Conservation (phyloP, 202 grass and related monocot species). For the Eragrostis tef region DNA sequence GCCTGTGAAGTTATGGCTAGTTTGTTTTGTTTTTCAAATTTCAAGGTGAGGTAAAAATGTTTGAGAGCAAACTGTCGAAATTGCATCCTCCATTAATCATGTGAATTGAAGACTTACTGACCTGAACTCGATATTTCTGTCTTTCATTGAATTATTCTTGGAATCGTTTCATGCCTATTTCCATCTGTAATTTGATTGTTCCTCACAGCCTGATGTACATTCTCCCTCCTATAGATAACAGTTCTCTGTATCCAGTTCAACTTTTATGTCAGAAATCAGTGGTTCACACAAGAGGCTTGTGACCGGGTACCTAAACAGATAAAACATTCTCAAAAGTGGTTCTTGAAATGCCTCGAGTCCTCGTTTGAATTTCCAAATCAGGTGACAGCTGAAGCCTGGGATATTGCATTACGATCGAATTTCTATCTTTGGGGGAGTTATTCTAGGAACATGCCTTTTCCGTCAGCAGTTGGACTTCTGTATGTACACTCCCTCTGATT, state of each 20-base stretch:
- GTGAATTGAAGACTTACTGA: background rate
- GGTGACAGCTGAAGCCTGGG: background rate
- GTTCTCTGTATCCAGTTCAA: background rate
- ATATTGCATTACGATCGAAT: background rate
- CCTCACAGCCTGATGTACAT: background rate
- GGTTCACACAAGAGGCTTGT: background rate
- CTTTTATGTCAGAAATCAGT: background rate
- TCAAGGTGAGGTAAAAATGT: background rate
- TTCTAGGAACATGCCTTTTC: background rate
- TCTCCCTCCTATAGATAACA: background rate
- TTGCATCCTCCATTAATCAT: background rate
- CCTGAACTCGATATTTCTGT: background rate
- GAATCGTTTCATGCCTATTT: slow-evolving; percentile 1
- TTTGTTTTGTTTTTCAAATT: background rate
- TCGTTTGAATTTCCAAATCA: background rate
- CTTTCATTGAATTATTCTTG: background rate
- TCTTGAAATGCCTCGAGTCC: background rate
- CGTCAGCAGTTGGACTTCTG: background rate
- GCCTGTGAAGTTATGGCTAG: background rate
- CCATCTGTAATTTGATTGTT: background rate
- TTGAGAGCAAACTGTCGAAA: background rate
- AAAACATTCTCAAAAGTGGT: background rate
- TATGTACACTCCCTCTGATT: background rate
- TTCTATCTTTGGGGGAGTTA: background rate
- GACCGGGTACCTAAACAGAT: background rate